Evolutionary conservation across 306 rosid genomes (phyloP).

Genomic region (Trifolium dubium): DNA sequence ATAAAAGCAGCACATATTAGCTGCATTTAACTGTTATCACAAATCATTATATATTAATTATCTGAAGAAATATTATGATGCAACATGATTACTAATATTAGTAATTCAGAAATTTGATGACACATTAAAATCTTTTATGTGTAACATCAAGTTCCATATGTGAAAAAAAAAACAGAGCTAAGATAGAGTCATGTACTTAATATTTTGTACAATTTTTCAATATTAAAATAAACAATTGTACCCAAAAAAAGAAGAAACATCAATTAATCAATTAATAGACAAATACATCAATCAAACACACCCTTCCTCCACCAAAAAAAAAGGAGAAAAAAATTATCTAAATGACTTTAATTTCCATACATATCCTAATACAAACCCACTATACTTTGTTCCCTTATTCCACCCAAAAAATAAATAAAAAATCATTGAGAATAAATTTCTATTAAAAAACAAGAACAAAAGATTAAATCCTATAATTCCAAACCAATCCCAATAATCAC

Average conservation of each 20-base stretch:
- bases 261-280: slow-evolving; percentile 42
- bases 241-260: not conserved
- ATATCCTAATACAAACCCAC: slow-evolving; percentile 50
- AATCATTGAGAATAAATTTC: slow-evolving; percentile 38
- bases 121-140: not conserved
- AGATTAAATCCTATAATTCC: slow-evolving; percentile 38
- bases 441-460: slow-evolving; percentile 20
- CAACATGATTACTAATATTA: not conserved
- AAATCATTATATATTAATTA: not conserved
- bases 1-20: slow-evolving; percentile 5
- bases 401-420: slow-evolving; percentile 5
- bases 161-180: not conserved
- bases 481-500: slow-evolving; percentile 50
- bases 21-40: not conserved
- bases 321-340: slow-evolving; percentile 41
- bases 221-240: not conserved
- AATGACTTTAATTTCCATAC: slow-evolving; percentile 48
- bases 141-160: slow-evolving; percentile 19
- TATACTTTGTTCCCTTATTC: slow-evolving; percentile 40
- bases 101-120: slow-evolving; percentile 11
- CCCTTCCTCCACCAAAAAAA: slow-evolving; percentile 21
- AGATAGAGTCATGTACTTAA: slow-evolving; percentile 16
- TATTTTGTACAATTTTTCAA: slow-evolving; percentile 41
- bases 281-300: slow-evolving; percentile 46
- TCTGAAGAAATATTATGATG: too few relatives aligned